Base-by-base conservation (phyloP, 148 eudicot genomes). In the Camellia sinensis region DNA sequence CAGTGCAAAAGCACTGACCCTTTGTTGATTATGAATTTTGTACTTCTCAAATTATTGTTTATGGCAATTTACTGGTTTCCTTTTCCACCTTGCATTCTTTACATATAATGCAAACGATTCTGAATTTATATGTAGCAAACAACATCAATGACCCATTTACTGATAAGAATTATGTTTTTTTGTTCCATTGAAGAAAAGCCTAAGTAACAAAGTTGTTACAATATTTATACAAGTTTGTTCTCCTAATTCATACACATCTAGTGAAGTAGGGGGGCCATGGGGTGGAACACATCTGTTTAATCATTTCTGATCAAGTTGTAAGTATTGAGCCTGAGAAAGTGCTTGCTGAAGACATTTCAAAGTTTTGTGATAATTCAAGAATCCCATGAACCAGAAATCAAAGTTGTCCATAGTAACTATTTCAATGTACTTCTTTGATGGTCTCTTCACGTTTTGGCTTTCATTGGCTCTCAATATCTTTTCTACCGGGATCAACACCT, bases 321-420 rank as follows among this genome's bases (percentile, higher is more conserved):
- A 12, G 18, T 53, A 63, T 40, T 45, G n/a, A 21, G 60, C 40
- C 73, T 56, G 40, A 46, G 77, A 59, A 15, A 82, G 61, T 13
- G 77, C 73, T 11, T 82, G 57, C 3, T 79, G 79, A 7, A 83
- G 85, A 70, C 50, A 67, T 7, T 69, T 83, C 5, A 79, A 79
- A 4, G 85, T 79, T 67, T 71, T 84, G 15, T 56, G 70, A 67
- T 79, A 80, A 45, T 84, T 82, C 2, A 79, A 15, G 67, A 86
- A 84, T 37, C 87, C 87, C 83, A 74, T 87, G 57, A 87, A 84
- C 87, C 86, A 87, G 75, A 87, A 87, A 45, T 87, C 86, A 73
- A 71, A 85, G 44, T 82, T 52, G 59, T 82, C 83, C 41, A 10
- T 77, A 21, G 85, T 82, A n/a, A 71, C 81, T 41, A 86, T 45